Evolutionary conservation across 179 eudicot species (phyloP).

Genomic region (Vitellaria paradoxa): DNA sequence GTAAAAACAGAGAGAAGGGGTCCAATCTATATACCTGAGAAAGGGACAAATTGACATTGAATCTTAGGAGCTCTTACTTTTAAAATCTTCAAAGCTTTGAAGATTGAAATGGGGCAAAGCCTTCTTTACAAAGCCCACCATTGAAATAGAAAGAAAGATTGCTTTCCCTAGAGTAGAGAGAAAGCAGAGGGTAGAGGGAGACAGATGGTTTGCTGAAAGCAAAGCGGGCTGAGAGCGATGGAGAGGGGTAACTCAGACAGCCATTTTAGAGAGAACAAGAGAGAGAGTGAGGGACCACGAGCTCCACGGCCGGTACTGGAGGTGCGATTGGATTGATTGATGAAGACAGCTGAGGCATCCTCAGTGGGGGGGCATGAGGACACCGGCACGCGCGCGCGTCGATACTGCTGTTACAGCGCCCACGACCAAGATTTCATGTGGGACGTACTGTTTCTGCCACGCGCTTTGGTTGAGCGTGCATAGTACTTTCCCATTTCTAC

Average conservation of each 20-base stretch:
- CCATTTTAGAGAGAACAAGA: background rate
- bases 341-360: background rate
- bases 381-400: background rate
- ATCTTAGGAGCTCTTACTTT: constrained; percentile 9
- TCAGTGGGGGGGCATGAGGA: background rate
- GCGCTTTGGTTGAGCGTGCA: too few species aligned
- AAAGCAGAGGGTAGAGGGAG: background rate
- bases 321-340: background rate
- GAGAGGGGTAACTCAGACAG: background rate
- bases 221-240: too few species aligned
- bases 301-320: background rate
- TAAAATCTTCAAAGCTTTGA: constrained; percentile 6
- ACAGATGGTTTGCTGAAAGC: background rate
- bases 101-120: constrained; percentile 9
- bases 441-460: too few species aligned
- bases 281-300: background rate
- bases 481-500: too few species aligned
- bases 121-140: background rate
- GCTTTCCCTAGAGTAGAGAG: background rate
- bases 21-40: background rate
- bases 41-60: constrained; percentile 12
- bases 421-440: background rate
- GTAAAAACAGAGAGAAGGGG: background rate
- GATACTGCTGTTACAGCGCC: background rate
- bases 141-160: background rate